These are phyloP conservation scores for Apiospora hydei DNA, from an alignment of 2,329 filamentous ascomycete species.

Conservation along the genomic window DNA sequence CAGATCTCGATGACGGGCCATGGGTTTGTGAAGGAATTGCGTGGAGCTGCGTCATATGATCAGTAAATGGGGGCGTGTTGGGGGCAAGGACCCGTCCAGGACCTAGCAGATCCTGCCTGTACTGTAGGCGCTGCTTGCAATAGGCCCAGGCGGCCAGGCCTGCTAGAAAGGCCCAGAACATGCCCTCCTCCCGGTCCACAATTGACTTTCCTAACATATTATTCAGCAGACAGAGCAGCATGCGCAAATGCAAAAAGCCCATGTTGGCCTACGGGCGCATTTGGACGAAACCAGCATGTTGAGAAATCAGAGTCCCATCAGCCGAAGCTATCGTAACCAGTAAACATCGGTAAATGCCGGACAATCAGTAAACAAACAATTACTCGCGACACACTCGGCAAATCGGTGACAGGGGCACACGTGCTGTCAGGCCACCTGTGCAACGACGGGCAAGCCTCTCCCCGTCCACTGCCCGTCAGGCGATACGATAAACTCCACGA, in stretches of 20 bases:
- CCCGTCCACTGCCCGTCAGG: not conserved
- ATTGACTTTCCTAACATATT: not conserved
- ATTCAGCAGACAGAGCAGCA: not conserved
- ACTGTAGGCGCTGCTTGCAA: not conserved
- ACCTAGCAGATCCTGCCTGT: not conserved
- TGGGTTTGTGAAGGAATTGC: conserved; percentile 3
- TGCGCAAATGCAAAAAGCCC: conserved; percentile 5
- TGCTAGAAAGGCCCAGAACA: not conserved
- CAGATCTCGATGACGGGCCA: conserved; percentile 7
- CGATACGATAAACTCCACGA: not conserved
- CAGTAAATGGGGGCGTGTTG: not conserved
- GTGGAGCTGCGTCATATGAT: conserved; percentile 19
- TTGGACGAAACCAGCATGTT: not conserved
- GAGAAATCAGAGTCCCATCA: not conserved
- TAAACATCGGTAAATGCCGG: not conserved
- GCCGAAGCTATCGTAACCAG: not conserved
- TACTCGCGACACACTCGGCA: not conserved
- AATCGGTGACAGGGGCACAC: not conserved
- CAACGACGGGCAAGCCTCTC: not conserved
- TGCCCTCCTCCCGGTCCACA: not conserved
- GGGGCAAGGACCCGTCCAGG: not conserved
- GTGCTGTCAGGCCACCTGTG: not conserved
- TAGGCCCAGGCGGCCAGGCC: not conserved
- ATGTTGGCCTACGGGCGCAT: not conserved
- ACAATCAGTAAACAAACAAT: not conserved